Evolutionary conservation across 2,329 filamentous ascomycete species (phyloP).

Genomic region (Penicillium aurantiogriseum): DNA sequence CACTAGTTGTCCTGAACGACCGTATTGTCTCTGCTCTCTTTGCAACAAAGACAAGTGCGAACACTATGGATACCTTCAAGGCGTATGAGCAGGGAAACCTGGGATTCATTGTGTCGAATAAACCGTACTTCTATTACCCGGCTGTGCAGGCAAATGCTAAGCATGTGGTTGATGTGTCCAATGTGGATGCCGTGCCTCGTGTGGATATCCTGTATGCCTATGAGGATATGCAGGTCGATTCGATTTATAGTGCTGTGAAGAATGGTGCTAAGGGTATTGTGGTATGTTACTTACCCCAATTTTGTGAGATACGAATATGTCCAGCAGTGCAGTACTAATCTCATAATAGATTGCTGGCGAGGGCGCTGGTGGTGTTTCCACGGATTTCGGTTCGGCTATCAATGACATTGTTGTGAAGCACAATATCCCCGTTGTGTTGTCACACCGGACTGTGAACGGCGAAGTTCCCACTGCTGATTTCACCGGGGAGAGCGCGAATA

Average conservation of each 20-base stretch:
- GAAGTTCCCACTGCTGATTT: slow-evolving; percentile 24
- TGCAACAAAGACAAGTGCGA: slow-evolving; percentile 62
- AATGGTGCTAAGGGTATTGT: slow-evolving; percentile 29
- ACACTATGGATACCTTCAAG: slow-evolving; percentile 63
- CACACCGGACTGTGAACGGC: slow-evolving; percentile 26
- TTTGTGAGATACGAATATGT: background rate
- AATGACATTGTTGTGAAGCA: slow-evolving; percentile 15
- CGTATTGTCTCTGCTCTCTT: slow-evolving; percentile 60
- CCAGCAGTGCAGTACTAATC: background rate
- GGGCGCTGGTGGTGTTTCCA: slow-evolving; percentile 24
- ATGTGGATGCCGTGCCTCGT: slow-evolving; percentile 22
- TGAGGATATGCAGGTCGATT: slow-evolving; percentile 28
- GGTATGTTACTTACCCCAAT: slow-evolving; percentile 12
- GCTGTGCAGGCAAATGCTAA: slow-evolving; percentile 51
- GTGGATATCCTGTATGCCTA: slow-evolving; percentile 31
- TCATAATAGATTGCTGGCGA: slow-evolving; percentile 22
- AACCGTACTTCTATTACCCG: slow-evolving; percentile 61
- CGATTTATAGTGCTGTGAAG: slow-evolving; percentile 21
- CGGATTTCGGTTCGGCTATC: slow-evolving; percentile 16
- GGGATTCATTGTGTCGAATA: slow-evolving; percentile 58
- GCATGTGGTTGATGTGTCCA: slow-evolving; percentile 17
- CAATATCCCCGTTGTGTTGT: slow-evolving; percentile 23
- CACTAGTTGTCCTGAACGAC: slow-evolving; percentile 63
- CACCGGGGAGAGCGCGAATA: slow-evolving; percentile 9
- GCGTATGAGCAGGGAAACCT: slow-evolving; percentile 57